A percentile compares a stretch with the other conserved stretches of the same genome.
phyloP scores from a whole-genome alignment of 2,329 filamentous ascomycete genomes.

The Cercospora brassicicola region DNA sequence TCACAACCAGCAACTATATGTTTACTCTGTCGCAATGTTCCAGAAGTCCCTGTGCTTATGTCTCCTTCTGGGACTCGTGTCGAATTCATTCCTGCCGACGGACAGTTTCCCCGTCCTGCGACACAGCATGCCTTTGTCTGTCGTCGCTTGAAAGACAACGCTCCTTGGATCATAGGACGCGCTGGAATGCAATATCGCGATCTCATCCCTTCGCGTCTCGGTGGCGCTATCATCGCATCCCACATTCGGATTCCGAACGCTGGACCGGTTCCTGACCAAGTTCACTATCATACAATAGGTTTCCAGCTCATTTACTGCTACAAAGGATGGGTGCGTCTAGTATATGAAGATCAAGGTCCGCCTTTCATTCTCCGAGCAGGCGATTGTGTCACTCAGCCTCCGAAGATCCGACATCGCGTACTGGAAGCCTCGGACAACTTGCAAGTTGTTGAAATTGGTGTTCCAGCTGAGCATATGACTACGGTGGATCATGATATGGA shows the following conservation, averaged over 20 bases:
- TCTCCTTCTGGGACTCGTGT: conserved; percentile 20
- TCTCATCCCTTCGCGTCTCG: conserved; percentile 19
- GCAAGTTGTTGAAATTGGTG: conserved; percentile 21
- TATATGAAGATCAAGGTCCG: conserved; percentile 21
- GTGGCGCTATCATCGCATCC: conserved; percentile 23
- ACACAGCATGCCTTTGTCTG: conserved; percentile 16
- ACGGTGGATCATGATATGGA: conserved; percentile 17
- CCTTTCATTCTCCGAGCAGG: conserved; percentile 20
- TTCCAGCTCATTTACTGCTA: conserved; percentile 24
- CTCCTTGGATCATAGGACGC: conserved; percentile 18
- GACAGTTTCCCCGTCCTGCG: conserved; percentile 5
- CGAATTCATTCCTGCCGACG: conserved; percentile 12
- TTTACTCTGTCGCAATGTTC: conserved; percentile 3
- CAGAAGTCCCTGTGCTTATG: background rate
- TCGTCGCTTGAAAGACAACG: conserved; percentile 14
- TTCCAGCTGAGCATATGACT: conserved; percentile 22
- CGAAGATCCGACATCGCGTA: conserved; percentile 20
- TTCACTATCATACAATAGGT: conserved; percentile 20
- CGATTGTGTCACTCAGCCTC: conserved; percentile 23
- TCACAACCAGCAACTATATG: conserved; percentile 8
- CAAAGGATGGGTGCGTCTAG: conserved; percentile 18
- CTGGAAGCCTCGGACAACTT: conserved; percentile 16
- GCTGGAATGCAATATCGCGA: conserved; percentile 24
- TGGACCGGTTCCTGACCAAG: conserved; percentile 18
- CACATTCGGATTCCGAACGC: conserved; percentile 21